Percentiles rank a stretch among this genome's conserved stretches.
Conservation (phyloP, 768 basidiomycete species). For the Tubosaeta sp. region DNA sequence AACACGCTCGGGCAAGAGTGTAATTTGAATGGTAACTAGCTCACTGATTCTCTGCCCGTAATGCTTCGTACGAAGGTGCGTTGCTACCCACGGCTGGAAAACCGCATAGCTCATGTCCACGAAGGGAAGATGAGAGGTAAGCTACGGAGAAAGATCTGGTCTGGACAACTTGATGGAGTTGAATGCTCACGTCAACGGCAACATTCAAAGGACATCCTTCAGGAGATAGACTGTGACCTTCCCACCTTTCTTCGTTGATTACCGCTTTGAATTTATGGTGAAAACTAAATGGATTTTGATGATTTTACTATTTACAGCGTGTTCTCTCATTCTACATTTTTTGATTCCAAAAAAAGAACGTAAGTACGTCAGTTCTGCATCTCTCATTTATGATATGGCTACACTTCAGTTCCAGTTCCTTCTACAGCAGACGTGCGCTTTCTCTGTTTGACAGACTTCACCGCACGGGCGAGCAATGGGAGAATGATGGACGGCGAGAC, state of each 20-base stretch:
- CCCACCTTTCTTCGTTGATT: too few species aligned
- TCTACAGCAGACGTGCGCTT: not conserved
- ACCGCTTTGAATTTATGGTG: too few species aligned
- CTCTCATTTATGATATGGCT: too few species aligned
- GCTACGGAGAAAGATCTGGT: not conserved
- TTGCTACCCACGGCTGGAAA: not conserved
- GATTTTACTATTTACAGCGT: too few species aligned
- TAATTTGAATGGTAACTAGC: not conserved
- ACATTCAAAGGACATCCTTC: not conserved
- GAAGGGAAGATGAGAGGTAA: not conserved
- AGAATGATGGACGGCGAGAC: conserved; percentile 4
- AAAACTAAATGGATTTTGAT: too few species aligned
- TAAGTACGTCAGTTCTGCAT: too few species aligned
- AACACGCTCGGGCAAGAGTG: not conserved
- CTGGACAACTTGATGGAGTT: not conserved
- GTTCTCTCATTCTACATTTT: too few species aligned
- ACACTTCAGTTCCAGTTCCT: not conserved
- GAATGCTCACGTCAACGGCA: not conserved
- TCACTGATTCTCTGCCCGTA: too few species aligned
- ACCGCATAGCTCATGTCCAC: not conserved
- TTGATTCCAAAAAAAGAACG: too few species aligned
- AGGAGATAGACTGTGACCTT: not conserved
- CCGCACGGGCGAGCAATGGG: conserved; percentile 2
- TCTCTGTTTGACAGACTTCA: not conserved
- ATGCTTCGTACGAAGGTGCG: too few species aligned